Percentiles rank a stretch among this genome's conserved stretches.
phyloP scores from a whole-genome alignment of 2,329 filamentous ascomycete genomes.

The Tolypocladium inflatum region DNA sequence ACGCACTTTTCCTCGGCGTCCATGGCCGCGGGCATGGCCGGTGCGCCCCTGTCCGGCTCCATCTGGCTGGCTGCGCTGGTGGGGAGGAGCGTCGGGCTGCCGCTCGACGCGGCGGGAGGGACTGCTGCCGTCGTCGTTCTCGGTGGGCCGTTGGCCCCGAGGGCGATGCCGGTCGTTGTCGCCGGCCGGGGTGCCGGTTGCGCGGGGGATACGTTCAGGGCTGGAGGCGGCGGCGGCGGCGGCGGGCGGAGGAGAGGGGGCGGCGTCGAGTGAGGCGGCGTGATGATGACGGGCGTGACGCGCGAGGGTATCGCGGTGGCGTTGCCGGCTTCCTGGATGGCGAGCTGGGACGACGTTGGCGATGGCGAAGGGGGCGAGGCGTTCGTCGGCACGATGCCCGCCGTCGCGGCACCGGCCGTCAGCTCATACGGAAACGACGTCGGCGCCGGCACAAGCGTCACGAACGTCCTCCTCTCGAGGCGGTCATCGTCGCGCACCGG shows the following conservation, averaged over 20 bases:
- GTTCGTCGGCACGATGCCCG: background rate
- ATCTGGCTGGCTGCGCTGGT: background rate
- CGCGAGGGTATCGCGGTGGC: background rate
- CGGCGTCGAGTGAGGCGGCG: background rate
- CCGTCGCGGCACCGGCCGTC: background rate
- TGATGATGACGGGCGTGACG: background rate
- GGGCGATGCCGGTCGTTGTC: background rate
- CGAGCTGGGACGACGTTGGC: background rate
- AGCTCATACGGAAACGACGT: constrained; percentile 15
- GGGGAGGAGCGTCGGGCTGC: background rate
- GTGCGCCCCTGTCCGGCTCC: background rate
- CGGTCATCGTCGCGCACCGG: background rate
- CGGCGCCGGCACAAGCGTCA: constrained; percentile 19
- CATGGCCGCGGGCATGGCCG: background rate
- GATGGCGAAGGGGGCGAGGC: background rate
- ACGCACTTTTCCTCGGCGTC: constrained; percentile 25
- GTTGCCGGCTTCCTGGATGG: background rate
- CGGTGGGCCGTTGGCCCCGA: background rate
- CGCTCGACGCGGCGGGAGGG: background rate
- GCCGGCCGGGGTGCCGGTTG: background rate
- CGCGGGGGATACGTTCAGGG: background rate
- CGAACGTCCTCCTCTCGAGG: constrained; percentile 14
- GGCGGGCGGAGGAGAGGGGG: background rate
- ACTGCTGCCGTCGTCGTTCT: background rate
- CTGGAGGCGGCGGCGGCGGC: background rate